Evolutionary conservation across 768 basidiomycete species (phyloP), one percentile per base, ranked within the genome.

Genomic region (Termitomyces sp.): DNA sequence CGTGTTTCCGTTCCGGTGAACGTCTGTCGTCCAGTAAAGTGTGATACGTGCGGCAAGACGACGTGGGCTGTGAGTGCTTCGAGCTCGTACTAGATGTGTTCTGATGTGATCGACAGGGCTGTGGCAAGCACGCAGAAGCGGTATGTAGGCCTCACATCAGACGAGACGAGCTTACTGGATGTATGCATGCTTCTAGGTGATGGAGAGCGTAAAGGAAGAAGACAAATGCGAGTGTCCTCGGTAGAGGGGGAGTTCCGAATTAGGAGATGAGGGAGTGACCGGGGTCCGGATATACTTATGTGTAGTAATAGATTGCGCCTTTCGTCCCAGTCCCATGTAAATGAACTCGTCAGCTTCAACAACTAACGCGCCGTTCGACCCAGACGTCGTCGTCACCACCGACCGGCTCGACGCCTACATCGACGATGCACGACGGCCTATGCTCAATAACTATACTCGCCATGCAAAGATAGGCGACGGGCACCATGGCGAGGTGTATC

Each of bases 371-470:
- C 56, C 72, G 54, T 72, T 71, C 64, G 71, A 77, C 66, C 73
- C 76, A 12, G 76, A 69, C 48, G 73, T 69, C 53, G 83, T 83
- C 53, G 74, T 75, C 52, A 82, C 82, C 59, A 82, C 82, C 15
- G 69, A 74, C 54, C 65, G 71, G 43, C 68, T 81, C 48, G 64
- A 72, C 52, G 70, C 74, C 51, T 68, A 72, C 56, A 66, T 73
- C 58, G 74, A 72, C 50, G 69, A 70, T 36, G 72, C 25, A 13
- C 40, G 72, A 56, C 47, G 65, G 61, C 71, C 76, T 40, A 82
- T 86, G 73, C 70, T 97, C 61, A 98, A 98, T 74, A 90, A 95
- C 70, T 98, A 96, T 69, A 74, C 85, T 45, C 83, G 94, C 53
- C 76, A 85, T 50, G 76, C 79, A 52, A 81, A 82, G 64, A 85